Percentiles rank a stretch among this genome's conserved stretches.
Evolutionary conservation across 805 yeast species (phyloP).

Genomic region (Lipomyces spencermartinsiae): DNA sequence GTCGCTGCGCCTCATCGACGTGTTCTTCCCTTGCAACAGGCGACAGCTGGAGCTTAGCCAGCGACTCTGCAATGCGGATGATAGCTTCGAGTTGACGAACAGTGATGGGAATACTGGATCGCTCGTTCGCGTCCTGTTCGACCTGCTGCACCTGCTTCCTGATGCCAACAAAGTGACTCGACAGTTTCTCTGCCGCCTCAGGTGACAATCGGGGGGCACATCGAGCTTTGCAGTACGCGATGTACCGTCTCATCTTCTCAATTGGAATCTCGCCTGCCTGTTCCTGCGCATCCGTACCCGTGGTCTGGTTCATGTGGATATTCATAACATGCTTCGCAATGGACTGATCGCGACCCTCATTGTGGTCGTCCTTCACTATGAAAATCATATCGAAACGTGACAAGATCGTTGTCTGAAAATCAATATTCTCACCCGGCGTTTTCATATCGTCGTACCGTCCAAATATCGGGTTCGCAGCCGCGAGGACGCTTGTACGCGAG

Average conservation of each 20-base stretch:
- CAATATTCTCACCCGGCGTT: constrained; percentile 97
- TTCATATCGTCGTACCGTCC: constrained; percentile 96
- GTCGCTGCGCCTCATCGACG: constrained; percentile 92
- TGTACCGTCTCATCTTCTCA: constrained; percentile 87
- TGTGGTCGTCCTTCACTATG: constrained; percentile 94
- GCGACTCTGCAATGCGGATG: constrained; percentile 90
- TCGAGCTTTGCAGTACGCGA: constrained; percentile 79
- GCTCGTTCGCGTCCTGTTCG: constrained; percentile 81
- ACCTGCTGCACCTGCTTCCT: constrained; percentile 80
- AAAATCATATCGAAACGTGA: constrained; percentile 99
- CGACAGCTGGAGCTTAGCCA: constrained; percentile 83
- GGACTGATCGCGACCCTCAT: constrained; percentile 75
- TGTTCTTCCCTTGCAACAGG: constrained; percentile 88
- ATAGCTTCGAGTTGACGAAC: constrained; percentile 98
- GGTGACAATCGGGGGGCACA: constrained; percentile 93
- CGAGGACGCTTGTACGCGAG: constrained; percentile 94
- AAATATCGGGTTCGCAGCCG: constrained; percentile 97
- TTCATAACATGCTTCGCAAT: constrained; percentile 96
- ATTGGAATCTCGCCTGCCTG: constrained; percentile 78
- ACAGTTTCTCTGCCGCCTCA: constrained; percentile 86
- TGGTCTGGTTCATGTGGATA: constrained; percentile 82
- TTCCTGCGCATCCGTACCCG: constrained; percentile 58
- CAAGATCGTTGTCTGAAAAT: constrained; percentile 93
- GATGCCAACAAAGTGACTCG: constrained; percentile 91
- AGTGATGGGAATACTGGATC: constrained; percentile 96